Evolutionary conservation across 768 basidiomycete species (phyloP).

Genomic region (Russula sp.): DNA sequence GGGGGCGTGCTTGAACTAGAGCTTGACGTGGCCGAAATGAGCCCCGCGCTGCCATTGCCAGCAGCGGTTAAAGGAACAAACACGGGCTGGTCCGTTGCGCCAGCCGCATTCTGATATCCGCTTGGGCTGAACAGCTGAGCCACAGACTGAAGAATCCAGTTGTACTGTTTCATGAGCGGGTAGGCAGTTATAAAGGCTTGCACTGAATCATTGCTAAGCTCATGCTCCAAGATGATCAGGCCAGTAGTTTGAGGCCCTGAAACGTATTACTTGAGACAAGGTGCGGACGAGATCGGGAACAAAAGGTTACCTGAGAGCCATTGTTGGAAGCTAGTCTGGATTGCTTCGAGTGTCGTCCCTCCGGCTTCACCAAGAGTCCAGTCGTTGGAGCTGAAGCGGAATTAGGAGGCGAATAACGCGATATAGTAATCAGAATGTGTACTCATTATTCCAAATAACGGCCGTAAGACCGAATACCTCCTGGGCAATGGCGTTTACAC

Average conservation of each 20-base stretch:
- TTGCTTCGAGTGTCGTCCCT: conserved; percentile 38
- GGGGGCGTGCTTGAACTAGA: not conserved
- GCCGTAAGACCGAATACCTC: conserved; percentile 80
- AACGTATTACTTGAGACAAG: not conserved
- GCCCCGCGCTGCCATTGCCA: conserved; percentile 9
- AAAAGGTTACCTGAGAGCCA: conserved; percentile 45
- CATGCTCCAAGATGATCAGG: conserved; percentile 80
- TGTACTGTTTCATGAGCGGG: conserved; percentile 53
- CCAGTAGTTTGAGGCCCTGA: conserved; percentile 68
- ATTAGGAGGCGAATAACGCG: not conserved
- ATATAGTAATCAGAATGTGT: conserved; percentile 22
- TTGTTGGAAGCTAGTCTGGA: conserved; percentile 42
- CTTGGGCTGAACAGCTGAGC: conserved; percentile 28
- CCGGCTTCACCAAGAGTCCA: conserved; percentile 51
- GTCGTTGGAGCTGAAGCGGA: conserved; percentile 52
- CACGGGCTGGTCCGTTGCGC: not conserved
- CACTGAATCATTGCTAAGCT: conserved; percentile 54
- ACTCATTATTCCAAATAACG: conserved; percentile 93
- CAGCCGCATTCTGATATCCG: conserved; percentile 12
- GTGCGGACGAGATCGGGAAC: not conserved
- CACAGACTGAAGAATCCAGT: conserved; percentile 63
- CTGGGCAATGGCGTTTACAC: conserved; percentile 78
- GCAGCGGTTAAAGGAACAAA: conserved; percentile 2
- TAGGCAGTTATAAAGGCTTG: conserved; percentile 59
- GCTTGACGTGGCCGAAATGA: not conserved